Conservation (phyloP, 768 basidiomycete genomes). For the Roridomyces roridus region DNA sequence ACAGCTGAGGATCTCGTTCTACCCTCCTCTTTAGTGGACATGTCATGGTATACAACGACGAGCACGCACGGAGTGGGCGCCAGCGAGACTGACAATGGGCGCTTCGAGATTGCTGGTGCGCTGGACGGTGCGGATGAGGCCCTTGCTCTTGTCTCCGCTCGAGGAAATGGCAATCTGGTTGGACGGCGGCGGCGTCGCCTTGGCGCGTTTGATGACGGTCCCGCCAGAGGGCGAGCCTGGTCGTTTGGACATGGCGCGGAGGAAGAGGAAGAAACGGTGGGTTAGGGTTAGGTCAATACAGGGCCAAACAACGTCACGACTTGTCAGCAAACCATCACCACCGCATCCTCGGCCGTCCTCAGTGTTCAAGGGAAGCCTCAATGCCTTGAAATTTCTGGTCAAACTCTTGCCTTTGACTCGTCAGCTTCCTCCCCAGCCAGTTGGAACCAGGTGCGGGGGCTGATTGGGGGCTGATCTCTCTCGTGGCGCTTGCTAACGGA, state of each 20-base stretch:
- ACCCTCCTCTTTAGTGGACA: constrained; percentile 8
- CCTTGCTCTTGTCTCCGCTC: constrained; percentile 75
- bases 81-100: constrained; percentile 90
- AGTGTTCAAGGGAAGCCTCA: too few species aligned
- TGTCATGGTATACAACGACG: neutral
- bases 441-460: too few species aligned
- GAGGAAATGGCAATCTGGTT: constrained; percentile 83
- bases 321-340: too few species aligned
- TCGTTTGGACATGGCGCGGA: constrained; percentile 70
- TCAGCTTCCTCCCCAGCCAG: too few species aligned
- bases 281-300: too few species aligned
- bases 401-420: too few species aligned
- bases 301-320: too few species aligned
- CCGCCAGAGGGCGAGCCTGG: constrained; percentile 63
- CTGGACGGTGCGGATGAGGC: constrained; percentile 83
- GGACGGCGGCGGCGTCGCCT: constrained; percentile 50
- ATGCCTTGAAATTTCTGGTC: too few species aligned
- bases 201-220: constrained; percentile 70
- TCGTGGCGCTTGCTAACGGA: too few species aligned
- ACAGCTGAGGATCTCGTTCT: constrained; percentile 91
- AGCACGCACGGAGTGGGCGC: constrained; percentile 79
- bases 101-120: constrained; percentile 93
- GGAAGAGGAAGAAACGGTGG: too few species aligned
- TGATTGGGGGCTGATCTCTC: too few species aligned
- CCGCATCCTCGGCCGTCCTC: too few species aligned